phyloP scores from a whole-genome alignment of 2,329 filamentous ascomycete genomes.

The Geoglossum cookeanum region DNA sequence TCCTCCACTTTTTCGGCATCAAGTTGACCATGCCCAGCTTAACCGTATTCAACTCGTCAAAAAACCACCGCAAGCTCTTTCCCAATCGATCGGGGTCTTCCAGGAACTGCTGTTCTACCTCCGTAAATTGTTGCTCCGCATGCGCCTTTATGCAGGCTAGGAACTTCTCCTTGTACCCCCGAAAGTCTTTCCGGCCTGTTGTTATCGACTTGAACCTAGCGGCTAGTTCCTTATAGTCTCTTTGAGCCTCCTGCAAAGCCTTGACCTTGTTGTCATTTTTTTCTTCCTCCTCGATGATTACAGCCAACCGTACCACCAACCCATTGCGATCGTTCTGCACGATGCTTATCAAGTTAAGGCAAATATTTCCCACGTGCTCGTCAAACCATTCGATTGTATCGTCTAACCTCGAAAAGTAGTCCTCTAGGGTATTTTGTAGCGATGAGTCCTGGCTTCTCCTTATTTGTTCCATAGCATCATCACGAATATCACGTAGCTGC shows the following conservation, averaged over 20 bases:
- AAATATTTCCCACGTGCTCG: constrained; percentile 75
- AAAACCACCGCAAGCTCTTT: constrained; percentile 87
- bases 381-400: constrained; percentile 88
- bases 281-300: constrained; percentile 90
- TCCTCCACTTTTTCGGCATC: constrained; percentile 94
- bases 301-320: constrained; percentile 74
- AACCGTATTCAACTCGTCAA: constrained; percentile 91
- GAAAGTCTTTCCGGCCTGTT: constrained; percentile 73
- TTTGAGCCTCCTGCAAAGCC: constrained; percentile 83
- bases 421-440: constrained; percentile 64
- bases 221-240: constrained; percentile 88
- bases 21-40: constrained; percentile 79
- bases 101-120: constrained; percentile 54
- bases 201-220: constrained; percentile 89
- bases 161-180: constrained; percentile 96
- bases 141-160: constrained; percentile 57
- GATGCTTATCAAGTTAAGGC: constrained; percentile 74
- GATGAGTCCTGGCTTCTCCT: constrained; percentile 52
- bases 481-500: constrained; percentile 77
- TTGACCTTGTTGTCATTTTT: constrained; percentile 84
- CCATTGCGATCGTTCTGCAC: constrained; percentile 74
- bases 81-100: constrained; percentile 68
- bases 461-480: constrained; percentile 95
- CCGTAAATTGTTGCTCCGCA: constrained; percentile 54
- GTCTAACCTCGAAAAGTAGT: constrained; percentile 77